Conservation (phyloP, 495 filamentous ascomycete species). For the Emericellopsis terricola region DNA sequence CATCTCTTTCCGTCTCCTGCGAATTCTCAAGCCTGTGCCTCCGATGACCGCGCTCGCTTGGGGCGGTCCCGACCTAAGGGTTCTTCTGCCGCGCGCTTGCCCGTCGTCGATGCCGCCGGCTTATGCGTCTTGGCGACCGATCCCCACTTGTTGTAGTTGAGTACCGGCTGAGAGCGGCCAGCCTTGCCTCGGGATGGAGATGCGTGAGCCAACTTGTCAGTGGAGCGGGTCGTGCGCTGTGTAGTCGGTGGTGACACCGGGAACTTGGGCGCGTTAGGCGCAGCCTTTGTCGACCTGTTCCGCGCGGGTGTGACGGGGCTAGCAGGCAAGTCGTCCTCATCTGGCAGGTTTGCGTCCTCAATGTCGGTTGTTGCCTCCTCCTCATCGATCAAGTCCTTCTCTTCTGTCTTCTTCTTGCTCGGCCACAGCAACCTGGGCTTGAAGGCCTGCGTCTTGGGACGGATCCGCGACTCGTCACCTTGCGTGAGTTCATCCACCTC, state of each 20-base stretch:
- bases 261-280: constrained; percentile 31
- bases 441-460: too few relatives aligned
- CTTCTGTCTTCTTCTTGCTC: constrained; percentile 22
- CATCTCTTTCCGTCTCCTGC: too few relatives aligned
- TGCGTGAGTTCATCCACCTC: constrained; percentile 25
- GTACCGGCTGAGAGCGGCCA: background rate
- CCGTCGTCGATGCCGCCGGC: constrained; percentile 10
- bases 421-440: constrained; percentile 81
- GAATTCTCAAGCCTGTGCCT: background rate
- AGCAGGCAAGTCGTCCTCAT: constrained; percentile 16
- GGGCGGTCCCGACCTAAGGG: background rate
- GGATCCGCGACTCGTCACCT: too few relatives aligned
- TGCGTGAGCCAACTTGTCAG: constrained; percentile 9
- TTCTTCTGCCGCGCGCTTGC: constrained; percentile 1
- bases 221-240: constrained; percentile 29
- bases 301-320: constrained; percentile 10
- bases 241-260: constrained; percentile 38
- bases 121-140: background rate
- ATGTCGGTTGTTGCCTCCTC: constrained; percentile 34
- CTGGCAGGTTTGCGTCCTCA: constrained; percentile 30
- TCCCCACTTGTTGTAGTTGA: background rate
- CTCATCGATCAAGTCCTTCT: constrained; percentile 34
- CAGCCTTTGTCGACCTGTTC: constrained; percentile 14
- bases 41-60: background rate
- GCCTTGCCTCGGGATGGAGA: too few relatives aligned